Base-by-base conservation (phyloP, 225 moss, liverwort and hornwort species). In the Straminergon stramineum region DNA sequence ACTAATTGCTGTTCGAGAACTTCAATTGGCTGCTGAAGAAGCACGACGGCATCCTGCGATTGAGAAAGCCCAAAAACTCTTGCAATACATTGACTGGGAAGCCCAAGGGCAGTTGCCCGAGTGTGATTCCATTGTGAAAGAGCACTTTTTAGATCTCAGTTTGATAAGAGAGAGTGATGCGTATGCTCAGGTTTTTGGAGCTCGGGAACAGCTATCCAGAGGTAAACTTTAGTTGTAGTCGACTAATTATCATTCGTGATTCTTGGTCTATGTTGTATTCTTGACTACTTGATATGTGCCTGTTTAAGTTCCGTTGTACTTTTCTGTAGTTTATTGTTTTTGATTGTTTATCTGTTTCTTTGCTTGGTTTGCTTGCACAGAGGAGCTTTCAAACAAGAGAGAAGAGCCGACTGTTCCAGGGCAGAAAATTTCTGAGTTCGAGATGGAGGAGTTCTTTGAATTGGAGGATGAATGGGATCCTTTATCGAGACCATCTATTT, bases 81-180 rank as follows among this genome's bases (percentile, higher is more conserved):
- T 97, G 91, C 96, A 97, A 86, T 95, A 93, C 79, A 93, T 96
- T 67, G 99, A 99, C 89, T 99, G 97, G 97, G 99, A 99, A 91
- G 94, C 95, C 45, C 97, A 99, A 87, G 97, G 99, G 32, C 93
- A 92, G 87, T 76, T 96, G 70, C 90, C 92, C 14, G 93, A 95
- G 84, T 85, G 89, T 75, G 92, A 95, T 81, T 90, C 93, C 63
- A 51, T 87, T 68, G 48, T n/a, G 80, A 92, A 86, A 37, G 91
- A 89, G 32, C 89, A 87, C 51, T 84, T 81, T 52, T 66, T 89
- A 37, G 86, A 82, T 66, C 90, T 94, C 26, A 77, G 32, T 78
- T 78, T 37, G 63, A 88, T 92, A 64, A 51, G 81, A 88, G 81
- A 43, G 66, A 91, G 88, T 82, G 82, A 88, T 79, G 91, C 74